These are phyloP conservation scores for Russula foetens DNA, from an alignment of 768 basidiomycete genomes.

Conservation along the genomic window DNA sequence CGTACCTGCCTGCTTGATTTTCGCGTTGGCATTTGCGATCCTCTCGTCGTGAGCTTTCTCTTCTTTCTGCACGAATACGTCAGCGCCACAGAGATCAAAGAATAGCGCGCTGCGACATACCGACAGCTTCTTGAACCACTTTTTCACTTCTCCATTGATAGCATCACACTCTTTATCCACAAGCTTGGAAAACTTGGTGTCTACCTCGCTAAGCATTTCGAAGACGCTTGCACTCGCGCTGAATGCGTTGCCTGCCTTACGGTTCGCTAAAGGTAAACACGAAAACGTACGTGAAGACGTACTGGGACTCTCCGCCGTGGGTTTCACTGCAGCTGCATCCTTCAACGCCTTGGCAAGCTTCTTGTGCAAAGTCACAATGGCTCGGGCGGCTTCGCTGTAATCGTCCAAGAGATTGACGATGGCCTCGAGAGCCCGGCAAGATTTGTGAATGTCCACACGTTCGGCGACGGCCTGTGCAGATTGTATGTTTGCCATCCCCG, in stretches of 20 bases:
- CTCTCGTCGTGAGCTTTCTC: slow-evolving; percentile 71
- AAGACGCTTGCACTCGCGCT: slow-evolving; percentile 56
- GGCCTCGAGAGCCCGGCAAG: slow-evolving; percentile 66
- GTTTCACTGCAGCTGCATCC: slow-evolving; percentile 55
- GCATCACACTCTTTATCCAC: slow-evolving; percentile 64
- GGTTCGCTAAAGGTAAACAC: neutral
- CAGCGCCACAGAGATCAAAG: neutral
- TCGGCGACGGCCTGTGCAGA: slow-evolving; percentile 38
- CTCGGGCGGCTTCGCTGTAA: slow-evolving; percentile 63
- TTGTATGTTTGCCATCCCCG: slow-evolving; percentile 14
- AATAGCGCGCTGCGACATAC: slow-evolving; percentile 35
- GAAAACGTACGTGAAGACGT: slow-evolving; percentile 20
- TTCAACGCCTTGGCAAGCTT: slow-evolving; percentile 63
- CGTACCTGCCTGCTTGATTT: slow-evolving; percentile 69
- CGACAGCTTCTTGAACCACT: slow-evolving; percentile 79
- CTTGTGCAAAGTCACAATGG: slow-evolving; percentile 60
- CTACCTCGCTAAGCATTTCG: slow-evolving; percentile 62
- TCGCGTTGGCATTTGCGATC: slow-evolving; percentile 55
- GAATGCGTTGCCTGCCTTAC: slow-evolving; percentile 54
- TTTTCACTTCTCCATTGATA: slow-evolving; percentile 63
- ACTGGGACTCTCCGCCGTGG: slow-evolving; percentile 58
- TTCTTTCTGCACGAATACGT: slow-evolving; percentile 50
- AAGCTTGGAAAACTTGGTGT: slow-evolving; percentile 65
- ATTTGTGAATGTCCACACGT: slow-evolving; percentile 67
- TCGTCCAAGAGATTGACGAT: slow-evolving; percentile 61